Base-by-base conservation (phyloP, 805 yeast species). In the Torulaspora quercuum region DNA sequence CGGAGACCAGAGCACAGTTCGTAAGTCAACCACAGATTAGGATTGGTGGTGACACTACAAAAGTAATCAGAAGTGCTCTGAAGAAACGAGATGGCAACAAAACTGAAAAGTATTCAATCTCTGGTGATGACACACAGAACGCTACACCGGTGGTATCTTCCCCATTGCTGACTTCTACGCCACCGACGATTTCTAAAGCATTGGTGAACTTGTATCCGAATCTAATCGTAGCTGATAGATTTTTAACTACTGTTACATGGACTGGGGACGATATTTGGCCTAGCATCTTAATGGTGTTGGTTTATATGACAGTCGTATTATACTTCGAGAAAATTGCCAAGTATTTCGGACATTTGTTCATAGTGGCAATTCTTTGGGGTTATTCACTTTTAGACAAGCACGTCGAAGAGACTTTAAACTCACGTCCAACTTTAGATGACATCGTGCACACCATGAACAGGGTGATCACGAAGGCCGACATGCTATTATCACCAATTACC, bases 181-280 rank as follows among this genome's bases (percentile, higher is more conserved):
- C 97, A 2, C 92, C 96, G 2, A 76, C 88, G 1, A 86, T 90
- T 9, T 80, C 95, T 19, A 83, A 85, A 50, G 85, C 92, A 3
- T 69, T 90, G 34, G 76, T 88, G 25, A 72, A 78, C 42, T 77
- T 95, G 7, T 89, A 90, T 57, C 97, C 97, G 2, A 86, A 86
- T 55, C 67, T 90, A 27, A 70, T 84, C 25, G 74, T 83, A 1
- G 76, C 80, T 7, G 87, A 89, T 58, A 77, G 79, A 47, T 45
- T 75, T 2, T 67, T 88, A 37, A 79, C 85, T 27, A 69, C 88
- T 25, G 60, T 85, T 23, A 89, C 97, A 0, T 90, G 98, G 98
- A 84, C 97, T 2, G 79, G 80, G 44, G 89, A 83, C 23, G 92
- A 86, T 57, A 69, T 74, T 21, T 87, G 90, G 86, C 63, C 80